Conservation (phyloP, 2,329 filamentous ascomycete species). For the Aspergillus pseudoterreus region DNA sequence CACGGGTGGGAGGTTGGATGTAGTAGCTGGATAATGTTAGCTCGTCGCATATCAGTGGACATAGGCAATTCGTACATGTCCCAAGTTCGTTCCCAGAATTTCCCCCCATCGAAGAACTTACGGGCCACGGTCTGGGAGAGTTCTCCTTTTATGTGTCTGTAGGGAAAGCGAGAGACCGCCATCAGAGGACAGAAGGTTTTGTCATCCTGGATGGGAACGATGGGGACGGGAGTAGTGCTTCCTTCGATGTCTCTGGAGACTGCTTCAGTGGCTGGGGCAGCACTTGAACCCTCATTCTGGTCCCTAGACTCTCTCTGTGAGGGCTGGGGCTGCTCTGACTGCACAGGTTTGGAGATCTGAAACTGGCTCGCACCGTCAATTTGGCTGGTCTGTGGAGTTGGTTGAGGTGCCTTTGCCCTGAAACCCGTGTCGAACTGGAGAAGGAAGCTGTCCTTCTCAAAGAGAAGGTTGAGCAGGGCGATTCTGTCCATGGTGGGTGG, state of each 20-base stretch:
- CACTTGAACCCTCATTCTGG: too few relatives aligned
- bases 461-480: conserved; percentile 27
- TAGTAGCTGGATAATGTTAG: conserved; percentile 56
- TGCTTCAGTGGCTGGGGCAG: too few relatives aligned
- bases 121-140: conserved; percentile 31
- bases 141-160: conserved; percentile 37
- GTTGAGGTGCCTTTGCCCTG: too few relatives aligned
- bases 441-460: conserved; percentile 22
- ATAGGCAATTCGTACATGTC: conserved; percentile 61
- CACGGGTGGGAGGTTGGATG: conserved; percentile 51
- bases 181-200: conserved; percentile 38
- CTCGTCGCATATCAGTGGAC: background rate
- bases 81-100: conserved; percentile 61
- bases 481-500: conserved; percentile 18
- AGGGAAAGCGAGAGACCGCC: conserved; percentile 40
- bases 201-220: conserved; percentile 7
- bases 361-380: background rate
- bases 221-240: background rate
- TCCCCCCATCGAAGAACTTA: conserved; percentile 38
- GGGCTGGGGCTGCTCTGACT: background rate
- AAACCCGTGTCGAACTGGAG: conserved; percentile 18
- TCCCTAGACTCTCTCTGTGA: too few relatives aligned
- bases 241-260: background rate
- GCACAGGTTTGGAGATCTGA: background rate
- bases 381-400: conserved; percentile 4